These are phyloP conservation scores for Fraxinus baroniana DNA, from an alignment of 305 asterid genomes.

Conservation along the genomic window DNA sequence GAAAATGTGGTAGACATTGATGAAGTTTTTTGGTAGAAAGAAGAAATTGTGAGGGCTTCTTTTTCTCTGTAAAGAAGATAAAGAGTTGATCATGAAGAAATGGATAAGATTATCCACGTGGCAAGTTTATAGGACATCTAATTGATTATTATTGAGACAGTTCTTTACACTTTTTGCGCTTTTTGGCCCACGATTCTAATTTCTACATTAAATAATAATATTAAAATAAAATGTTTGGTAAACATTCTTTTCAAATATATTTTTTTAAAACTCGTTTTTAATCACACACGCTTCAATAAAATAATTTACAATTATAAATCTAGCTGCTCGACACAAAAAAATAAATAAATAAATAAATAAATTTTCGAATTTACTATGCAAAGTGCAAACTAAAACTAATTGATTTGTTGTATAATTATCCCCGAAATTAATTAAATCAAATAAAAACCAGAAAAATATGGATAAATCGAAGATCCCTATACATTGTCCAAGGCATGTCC, in stretches of 20 bases:
- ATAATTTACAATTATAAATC: too few species aligned
- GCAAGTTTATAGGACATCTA: not conserved
- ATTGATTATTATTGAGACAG: not conserved
- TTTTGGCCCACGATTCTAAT: too few species aligned
- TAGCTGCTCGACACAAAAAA: too few species aligned
- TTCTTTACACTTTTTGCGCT: constrained; percentile 20
- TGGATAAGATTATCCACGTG: constrained; percentile 53
- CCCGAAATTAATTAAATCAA: not conserved
- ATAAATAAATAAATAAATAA: too few species aligned
- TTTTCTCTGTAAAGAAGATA: not conserved
- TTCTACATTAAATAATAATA: too few species aligned
- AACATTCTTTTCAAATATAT: too few species aligned
- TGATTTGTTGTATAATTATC: not conserved
- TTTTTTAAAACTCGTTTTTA: too few species aligned
- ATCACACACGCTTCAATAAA: too few species aligned
- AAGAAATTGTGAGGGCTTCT: not conserved
- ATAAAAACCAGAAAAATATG: not conserved
- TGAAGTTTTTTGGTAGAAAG: not conserved
- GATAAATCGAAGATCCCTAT: not conserved
- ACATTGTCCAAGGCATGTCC: not conserved
- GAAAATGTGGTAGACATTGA: constrained; percentile 45
- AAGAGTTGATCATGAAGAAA: not conserved
- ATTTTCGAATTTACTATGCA: too few species aligned
- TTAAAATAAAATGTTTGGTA: too few species aligned
- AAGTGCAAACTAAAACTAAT: not conserved